Conservation (phyloP, 2,329 filamentous ascomycete species). For the Pestalotiopsis sp. region DNA sequence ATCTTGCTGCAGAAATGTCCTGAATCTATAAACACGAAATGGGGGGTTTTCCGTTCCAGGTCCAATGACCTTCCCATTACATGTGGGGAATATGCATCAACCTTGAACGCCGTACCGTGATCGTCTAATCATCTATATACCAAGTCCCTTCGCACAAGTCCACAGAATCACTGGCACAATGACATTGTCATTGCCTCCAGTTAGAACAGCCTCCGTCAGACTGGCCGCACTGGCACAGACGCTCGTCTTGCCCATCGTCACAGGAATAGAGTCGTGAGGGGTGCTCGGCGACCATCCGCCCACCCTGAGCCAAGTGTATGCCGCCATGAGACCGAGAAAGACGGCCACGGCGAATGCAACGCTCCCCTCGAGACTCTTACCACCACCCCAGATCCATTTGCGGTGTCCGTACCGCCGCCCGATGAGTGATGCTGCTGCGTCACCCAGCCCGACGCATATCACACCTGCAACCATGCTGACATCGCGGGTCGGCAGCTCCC, state of each 20-base stretch:
- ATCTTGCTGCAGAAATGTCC: background rate
- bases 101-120: background rate
- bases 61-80: background rate
- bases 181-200: constrained; percentile 97
- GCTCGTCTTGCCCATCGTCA: constrained; percentile 70
- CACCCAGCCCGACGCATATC: constrained; percentile 91
- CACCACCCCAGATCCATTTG: constrained; percentile 97
- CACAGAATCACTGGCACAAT: constrained; percentile 92
- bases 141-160: constrained; percentile 83
- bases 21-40: background rate
- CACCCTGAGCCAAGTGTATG: constrained; percentile 72
- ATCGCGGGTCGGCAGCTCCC: constrained; percentile 76
- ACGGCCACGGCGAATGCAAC: constrained; percentile 83
- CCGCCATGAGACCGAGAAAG: constrained; percentile 69
- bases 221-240: constrained; percentile 80
- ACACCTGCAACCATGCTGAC: constrained; percentile 91
- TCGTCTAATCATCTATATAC: constrained; percentile 42
- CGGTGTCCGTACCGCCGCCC: constrained; percentile 82
- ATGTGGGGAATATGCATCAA: background rate
- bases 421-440: constrained; percentile 89
- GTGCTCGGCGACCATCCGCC: constrained; percentile 79
- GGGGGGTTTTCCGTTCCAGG: background rate
- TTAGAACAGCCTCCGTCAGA: constrained; percentile 91
- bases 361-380: constrained; percentile 90
- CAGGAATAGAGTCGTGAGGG: constrained; percentile 65